Base-by-base conservation (phyloP, 2,329 filamentous ascomycete species). In the Fusarium sp. region DNA sequence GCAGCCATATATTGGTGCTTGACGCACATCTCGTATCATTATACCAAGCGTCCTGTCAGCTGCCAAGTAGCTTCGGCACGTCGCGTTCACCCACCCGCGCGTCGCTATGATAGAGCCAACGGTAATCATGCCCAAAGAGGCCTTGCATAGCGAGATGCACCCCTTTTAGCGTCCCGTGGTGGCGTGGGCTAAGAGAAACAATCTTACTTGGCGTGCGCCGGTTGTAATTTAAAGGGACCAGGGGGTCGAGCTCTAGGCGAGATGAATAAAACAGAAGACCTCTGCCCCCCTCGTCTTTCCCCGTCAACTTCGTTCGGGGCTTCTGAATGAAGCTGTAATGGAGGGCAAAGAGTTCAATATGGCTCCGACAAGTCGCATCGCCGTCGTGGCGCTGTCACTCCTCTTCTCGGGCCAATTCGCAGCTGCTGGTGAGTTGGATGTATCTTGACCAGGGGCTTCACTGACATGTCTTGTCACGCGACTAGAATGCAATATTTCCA, bases 261-360 rank as follows among this genome's bases (percentile, higher is more conserved):
- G 51, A 70, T 70, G 68, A 69, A 69, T 70, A 70, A 70, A 70
- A 70, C 41, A 49, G 56, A 46, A 26, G 35, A 40, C 22, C 40
- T 43, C 28, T 41, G 38, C 36, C 28, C 42, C 38, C 40, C 35
- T 36, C 35, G 25, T 31, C 31, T 43, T 51, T 48, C 25, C 38
- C 10, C 29, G 56, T 57, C 42, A 57, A 47, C 45, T 61, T 44
- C 39, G 41, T 55, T 45, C 47, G 40, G 39, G 29, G 42, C n/a
- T 50, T 49, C 46, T 34, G 41, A 34, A 43, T 53, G 48, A 57
- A 60, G 53, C 47, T 36, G 57, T 60, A 56, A 63, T 58, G 58
- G 69, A 60, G 63, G 59, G 40, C 52, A 59, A 60, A 55, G 58
- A 51, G 59, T 67, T 59, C 28, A 48, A 36, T 28, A 70, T 71